These are phyloP conservation scores for Arctostaphylos glauca DNA, from an alignment of 148 eudicot genomes.

Conservation along the genomic window DNA sequence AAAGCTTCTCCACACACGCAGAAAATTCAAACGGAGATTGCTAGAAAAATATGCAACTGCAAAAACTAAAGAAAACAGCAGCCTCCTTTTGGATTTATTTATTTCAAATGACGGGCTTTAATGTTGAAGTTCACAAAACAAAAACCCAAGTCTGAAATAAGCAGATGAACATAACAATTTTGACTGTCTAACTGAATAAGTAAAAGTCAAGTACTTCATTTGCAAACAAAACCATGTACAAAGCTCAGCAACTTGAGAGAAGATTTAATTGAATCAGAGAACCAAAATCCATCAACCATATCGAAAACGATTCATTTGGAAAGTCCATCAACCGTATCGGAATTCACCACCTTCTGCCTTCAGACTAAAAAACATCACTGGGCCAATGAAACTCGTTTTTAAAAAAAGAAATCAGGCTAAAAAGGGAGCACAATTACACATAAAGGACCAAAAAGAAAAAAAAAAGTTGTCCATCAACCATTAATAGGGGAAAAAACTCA, in stretches of 20 bases:
- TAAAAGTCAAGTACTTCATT: not conserved
- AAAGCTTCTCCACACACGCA: too few relatives aligned
- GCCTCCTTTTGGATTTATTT: too few relatives aligned
- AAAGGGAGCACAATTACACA: not conserved
- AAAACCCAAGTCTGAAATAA: not conserved
- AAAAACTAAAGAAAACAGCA: too few relatives aligned
- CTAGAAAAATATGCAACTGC: not conserved
- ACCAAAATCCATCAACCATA: not conserved
- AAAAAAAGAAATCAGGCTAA: not conserved
- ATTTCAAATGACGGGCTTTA: too few relatives aligned
- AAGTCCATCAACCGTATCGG: not conserved
- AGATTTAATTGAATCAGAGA: not conserved
- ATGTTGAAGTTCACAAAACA: not conserved
- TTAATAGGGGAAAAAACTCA: conserved; percentile 17
- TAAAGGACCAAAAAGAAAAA: not conserved
- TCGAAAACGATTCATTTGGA: not conserved
- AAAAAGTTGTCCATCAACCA: not conserved
- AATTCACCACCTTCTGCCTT: not conserved
- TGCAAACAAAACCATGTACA: not conserved
- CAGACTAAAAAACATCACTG: not conserved
- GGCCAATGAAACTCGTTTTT: not conserved
- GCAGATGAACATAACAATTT: not conserved
- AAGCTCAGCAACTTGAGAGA: not conserved
- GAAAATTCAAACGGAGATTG: not conserved
- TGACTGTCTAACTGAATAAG: not conserved